Conservation (phyloP, 257 asterid genomes). For the Solanum habrochaites region DNA sequence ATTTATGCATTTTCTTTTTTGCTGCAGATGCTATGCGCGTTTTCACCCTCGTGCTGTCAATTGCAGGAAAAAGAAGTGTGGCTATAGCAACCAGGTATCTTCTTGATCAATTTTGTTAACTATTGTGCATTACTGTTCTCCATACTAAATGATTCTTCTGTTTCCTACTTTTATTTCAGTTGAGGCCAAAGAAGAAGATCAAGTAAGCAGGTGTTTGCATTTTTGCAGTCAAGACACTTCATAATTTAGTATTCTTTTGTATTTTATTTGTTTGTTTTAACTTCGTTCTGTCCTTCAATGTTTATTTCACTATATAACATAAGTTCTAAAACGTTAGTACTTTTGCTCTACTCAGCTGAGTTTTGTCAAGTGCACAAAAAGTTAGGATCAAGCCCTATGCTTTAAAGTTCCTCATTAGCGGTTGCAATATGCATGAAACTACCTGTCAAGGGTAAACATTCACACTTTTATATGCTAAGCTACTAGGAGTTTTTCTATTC, state of each 20-base stretch:
- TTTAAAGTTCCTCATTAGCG: neutral
- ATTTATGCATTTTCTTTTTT: neutral
- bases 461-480: neutral
- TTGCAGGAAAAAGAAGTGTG: neutral
- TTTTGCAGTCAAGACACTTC: neutral
- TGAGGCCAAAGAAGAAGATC: constrained; percentile 45
- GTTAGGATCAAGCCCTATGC: neutral
- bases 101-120: neutral
- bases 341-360: neutral
- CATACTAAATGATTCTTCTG: neutral
- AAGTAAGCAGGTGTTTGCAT: constrained; percentile 10
- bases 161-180: constrained; percentile 5
- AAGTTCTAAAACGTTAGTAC: neutral
- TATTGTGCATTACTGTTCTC: neutral
- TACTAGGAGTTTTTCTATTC: neutral
- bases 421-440: neutral
- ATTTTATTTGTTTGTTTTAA: neutral
- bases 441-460: neutral
- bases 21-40: neutral
- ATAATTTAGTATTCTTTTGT: neutral
- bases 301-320: neutral
- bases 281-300: neutral
- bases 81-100: neutral
- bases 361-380: neutral
- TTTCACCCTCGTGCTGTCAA: neutral